Evolutionary conservation across 768 basidiomycete genomes (phyloP).

Genomic region (Phaffia tasmanica): DNA sequence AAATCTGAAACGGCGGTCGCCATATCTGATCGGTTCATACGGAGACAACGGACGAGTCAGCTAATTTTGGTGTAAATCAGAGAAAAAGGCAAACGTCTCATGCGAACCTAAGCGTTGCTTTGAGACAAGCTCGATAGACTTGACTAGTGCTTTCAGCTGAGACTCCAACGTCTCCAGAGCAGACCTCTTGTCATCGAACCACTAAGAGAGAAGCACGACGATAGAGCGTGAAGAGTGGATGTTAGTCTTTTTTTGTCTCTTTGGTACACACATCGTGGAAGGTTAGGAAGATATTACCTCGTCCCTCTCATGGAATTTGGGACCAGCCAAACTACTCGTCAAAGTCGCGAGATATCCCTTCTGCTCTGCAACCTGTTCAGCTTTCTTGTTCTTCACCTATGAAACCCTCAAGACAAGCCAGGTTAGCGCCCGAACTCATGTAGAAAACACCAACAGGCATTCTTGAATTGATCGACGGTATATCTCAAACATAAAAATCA

Average conservation of each 20-base stretch:
- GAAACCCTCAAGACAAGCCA: not conserved
- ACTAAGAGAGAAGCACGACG: conserved; percentile 42
- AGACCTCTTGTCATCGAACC: conserved; percentile 78
- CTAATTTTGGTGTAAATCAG: not conserved
- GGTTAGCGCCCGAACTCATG: not conserved
- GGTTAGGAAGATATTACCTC: conserved; percentile 45
- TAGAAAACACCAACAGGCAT: not conserved
- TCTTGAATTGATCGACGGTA: conserved; percentile 1
- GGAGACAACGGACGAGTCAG: not conserved
- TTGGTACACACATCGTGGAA: not conserved
- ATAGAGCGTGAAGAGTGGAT: conserved; percentile 1
- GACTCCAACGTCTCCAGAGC: conserved; percentile 84
- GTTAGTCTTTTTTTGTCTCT: not conserved
- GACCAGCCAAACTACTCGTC: conserved; percentile 64
- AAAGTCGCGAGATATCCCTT: conserved; percentile 68
- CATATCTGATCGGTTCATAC: conserved; percentile 48
- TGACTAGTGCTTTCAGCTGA: conserved; percentile 73
- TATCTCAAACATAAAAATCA: not conserved
- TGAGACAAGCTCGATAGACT: conserved; percentile 72
- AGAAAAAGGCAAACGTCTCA: not conserved
- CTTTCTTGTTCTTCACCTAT: conserved; percentile 78
- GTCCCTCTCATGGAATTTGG: conserved; percentile 77
- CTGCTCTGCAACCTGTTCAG: conserved; percentile 57
- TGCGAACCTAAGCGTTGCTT: conserved; percentile 64
- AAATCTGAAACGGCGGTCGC: conserved; percentile 66